Conservation (phyloP, 225 moss, liverwort and hornwort species). For the Physcomitrellopsis africana region DNA sequence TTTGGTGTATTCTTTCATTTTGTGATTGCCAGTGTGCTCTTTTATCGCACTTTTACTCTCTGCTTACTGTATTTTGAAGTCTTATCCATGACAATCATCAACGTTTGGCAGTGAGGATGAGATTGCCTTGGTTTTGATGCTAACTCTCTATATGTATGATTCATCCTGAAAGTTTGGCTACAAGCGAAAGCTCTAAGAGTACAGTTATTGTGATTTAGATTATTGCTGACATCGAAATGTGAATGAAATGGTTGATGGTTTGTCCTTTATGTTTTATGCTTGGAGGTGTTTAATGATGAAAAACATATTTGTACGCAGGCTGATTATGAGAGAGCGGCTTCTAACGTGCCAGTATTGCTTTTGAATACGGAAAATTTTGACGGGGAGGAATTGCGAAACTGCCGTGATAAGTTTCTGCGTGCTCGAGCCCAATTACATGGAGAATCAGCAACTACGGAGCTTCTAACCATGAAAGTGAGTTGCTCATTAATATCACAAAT, state of each 20-base stretch:
- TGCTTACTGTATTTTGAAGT: too few species aligned
- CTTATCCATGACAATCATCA: too few species aligned
- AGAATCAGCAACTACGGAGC: constrained; percentile 59
- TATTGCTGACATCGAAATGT: background rate
- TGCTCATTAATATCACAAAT: background rate
- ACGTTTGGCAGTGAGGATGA: too few species aligned
- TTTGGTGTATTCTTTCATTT: background rate
- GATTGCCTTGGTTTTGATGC: too few species aligned
- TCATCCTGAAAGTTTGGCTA: too few species aligned
- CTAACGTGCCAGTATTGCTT: constrained; percentile 68
- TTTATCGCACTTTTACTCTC: too few species aligned
- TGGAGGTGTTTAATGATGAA: background rate
- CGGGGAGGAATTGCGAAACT: constrained; percentile 63
- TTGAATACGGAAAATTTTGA: constrained; percentile 85
- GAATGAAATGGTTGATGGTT: background rate
- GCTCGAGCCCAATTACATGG: constrained; percentile 58
- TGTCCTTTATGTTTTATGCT: background rate
- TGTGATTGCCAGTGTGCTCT: too few species aligned
- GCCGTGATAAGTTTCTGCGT: constrained; percentile 64
- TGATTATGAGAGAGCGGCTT: constrained; percentile 57
- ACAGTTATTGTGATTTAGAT: background rate
- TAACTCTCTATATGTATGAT: too few species aligned
- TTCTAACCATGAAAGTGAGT: constrained; percentile 77
- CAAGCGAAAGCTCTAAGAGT: too few species aligned
- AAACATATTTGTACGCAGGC: constrained; percentile 34